Conservation (phyloP, 2,329 filamentous ascomycete genomes). For the Botrytis aclada region DNA sequence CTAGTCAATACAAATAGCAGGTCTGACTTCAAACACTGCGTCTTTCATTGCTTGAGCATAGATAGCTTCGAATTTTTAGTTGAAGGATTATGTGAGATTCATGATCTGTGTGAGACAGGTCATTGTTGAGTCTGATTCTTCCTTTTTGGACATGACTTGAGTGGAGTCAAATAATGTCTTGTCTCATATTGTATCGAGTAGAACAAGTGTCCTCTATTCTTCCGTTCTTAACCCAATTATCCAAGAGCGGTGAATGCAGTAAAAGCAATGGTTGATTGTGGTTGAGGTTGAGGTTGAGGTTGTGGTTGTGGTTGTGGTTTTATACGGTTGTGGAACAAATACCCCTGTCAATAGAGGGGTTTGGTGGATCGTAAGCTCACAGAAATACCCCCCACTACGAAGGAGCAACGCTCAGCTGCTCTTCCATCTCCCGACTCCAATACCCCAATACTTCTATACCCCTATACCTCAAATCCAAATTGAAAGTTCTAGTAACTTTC, state of each 20-base stretch:
- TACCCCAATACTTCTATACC: background rate
- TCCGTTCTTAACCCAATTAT: no score
- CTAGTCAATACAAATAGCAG: background rate
- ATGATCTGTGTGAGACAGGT: background rate
- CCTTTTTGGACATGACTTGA: background rate
- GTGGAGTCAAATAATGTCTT: background rate
- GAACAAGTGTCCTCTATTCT: background rate
- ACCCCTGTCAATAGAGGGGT: conserved; percentile 9
- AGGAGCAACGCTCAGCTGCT: background rate
- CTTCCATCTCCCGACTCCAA: background rate
- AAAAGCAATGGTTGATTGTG: background rate
- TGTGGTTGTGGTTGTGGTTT: background rate
- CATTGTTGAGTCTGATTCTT: background rate
- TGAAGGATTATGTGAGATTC: background rate
- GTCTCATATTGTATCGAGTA: background rate
- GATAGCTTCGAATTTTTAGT: background rate
- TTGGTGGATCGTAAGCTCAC: background rate
- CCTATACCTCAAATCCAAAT: background rate
- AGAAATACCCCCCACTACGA: background rate
- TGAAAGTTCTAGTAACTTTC: background rate
- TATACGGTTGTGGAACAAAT: background rate
- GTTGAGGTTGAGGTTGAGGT: background rate
- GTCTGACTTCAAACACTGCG: background rate
- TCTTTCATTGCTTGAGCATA: background rate
- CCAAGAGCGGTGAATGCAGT: background rate